Evolutionary conservation across 495 filamentous ascomycete genomes (phyloP).

Genomic region (Corynascus novoguineensis): DNA sequence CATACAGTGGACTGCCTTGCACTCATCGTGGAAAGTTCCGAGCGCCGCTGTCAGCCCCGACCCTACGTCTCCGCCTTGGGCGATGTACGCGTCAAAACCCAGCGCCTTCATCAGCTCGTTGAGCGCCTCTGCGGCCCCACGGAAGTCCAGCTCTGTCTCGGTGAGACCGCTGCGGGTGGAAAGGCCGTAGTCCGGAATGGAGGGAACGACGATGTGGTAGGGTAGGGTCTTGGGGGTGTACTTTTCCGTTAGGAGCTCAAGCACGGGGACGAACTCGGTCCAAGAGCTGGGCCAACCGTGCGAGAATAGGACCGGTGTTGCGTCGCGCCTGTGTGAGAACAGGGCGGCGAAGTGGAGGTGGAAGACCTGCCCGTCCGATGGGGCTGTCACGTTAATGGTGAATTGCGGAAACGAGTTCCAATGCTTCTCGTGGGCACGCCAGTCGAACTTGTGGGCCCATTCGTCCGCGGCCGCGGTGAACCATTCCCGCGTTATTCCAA

Average conservation of each 20-base stretch:
- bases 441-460: neutral
- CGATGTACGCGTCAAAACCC: slow-evolving; percentile 57
- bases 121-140: slow-evolving; percentile 45
- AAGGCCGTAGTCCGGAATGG: slow-evolving; percentile 57
- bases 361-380: slow-evolving; percentile 33
- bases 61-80: slow-evolving; percentile 65
- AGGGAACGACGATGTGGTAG: slow-evolving; percentile 62
- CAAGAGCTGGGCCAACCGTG: slow-evolving; percentile 46
- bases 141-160: slow-evolving; percentile 36
- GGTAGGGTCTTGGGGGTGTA: slow-evolving; percentile 53
- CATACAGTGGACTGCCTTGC: slow-evolving; percentile 37
- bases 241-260: slow-evolving; percentile 42
- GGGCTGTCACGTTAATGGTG: slow-evolving; percentile 44
- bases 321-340: slow-evolving; percentile 54
- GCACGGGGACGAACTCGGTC: slow-evolving; percentile 47
- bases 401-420: slow-evolving; percentile 52
- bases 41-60: slow-evolving; percentile 44
- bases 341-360: slow-evolving; percentile 59
- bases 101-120: slow-evolving; percentile 51
- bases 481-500: neutral
- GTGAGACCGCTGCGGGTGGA: slow-evolving; percentile 38
- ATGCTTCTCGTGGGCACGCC: neutral
- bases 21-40: slow-evolving; percentile 27
- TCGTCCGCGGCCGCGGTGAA: neutral
- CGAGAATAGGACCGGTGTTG: slow-evolving; percentile 54